Evolutionary conservation across 768 basidiomycete genomes (phyloP).

Genomic region (Termitomyces sp.): DNA sequence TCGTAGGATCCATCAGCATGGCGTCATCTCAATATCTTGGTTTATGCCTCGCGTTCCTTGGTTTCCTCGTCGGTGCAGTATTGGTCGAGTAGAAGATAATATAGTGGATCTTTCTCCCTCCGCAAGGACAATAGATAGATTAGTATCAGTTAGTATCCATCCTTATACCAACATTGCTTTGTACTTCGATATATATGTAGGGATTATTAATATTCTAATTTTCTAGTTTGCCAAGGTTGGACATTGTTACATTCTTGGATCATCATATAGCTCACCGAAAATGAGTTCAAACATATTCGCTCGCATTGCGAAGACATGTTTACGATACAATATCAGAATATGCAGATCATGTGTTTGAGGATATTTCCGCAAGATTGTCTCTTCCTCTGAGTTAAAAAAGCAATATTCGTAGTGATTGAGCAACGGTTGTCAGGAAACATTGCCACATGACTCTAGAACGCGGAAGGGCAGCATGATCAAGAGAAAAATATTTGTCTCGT

Average conservation of each 20-base stretch:
- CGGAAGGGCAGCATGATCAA: no score
- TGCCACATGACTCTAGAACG: no score
- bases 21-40: conserved; percentile 1
- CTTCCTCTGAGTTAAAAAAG: no score
- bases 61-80: conserved; percentile 3
- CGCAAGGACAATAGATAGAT: background rate
- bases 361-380: no score
- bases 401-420: no score
- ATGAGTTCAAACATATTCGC: background rate
- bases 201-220: background rate
- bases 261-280: background rate
- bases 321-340: no score
- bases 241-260: conserved; percentile 1
- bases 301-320: no score
- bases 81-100: conserved; percentile 1
- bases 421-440: no score
- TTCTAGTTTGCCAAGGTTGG: background rate
- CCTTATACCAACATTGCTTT: background rate
- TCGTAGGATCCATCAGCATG: background rate
- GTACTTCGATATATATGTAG: background rate
- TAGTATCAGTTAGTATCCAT: background rate
- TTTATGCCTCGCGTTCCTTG: conserved; percentile 5
- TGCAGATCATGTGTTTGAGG: no score
- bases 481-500: background rate
- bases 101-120: background rate